phyloP scores from a whole-genome alignment of 2,329 filamentous ascomycete genomes.

The Geosmithia flava region DNA sequence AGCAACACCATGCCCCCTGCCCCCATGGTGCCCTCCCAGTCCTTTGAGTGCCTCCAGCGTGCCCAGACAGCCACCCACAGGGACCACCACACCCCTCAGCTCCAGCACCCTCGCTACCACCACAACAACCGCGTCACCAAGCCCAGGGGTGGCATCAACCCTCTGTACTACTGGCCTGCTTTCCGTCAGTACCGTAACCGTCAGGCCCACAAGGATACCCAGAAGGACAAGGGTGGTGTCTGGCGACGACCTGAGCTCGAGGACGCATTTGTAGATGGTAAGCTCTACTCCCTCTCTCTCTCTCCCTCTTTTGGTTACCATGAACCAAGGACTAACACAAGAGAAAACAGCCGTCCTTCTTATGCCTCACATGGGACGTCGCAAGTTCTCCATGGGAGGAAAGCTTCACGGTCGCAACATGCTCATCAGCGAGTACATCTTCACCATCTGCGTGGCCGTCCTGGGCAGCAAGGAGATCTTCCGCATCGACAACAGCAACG shows the following conservation, averaged over 20 bases:
- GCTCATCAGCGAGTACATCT: constrained; percentile 58
- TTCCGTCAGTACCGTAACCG: constrained; percentile 55
- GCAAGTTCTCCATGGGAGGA: constrained; percentile 53
- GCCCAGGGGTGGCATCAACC: constrained; percentile 33
- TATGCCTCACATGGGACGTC: constrained; percentile 53
- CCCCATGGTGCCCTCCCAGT: constrained; percentile 37
- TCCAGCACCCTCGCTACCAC: constrained; percentile 17
- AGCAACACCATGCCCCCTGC: constrained; percentile 17
- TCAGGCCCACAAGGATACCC: constrained; percentile 49
- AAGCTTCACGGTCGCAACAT: constrained; percentile 57
- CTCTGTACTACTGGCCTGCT: constrained; percentile 47
- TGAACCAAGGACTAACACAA: neutral
- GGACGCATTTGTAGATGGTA: constrained; percentile 56
- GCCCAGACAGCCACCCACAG: constrained; percentile 15
- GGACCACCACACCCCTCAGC: neutral
- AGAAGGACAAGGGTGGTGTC: constrained; percentile 47
- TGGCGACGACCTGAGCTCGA: constrained; percentile 42
- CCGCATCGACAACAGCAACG: constrained; percentile 28
- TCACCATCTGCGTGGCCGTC: constrained; percentile 23
- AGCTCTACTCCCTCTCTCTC: constrained; percentile 10
- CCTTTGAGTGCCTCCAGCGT: constrained; percentile 26
- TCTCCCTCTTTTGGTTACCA: neutral
- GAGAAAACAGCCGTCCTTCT: constrained; percentile 42
- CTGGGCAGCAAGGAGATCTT: constrained; percentile 29
- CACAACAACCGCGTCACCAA: constrained; percentile 14